These are phyloP conservation scores for Neopestalotiopsis rosae DNA, from an alignment of 2,329 filamentous ascomycete species.

Conservation along the genomic window DNA sequence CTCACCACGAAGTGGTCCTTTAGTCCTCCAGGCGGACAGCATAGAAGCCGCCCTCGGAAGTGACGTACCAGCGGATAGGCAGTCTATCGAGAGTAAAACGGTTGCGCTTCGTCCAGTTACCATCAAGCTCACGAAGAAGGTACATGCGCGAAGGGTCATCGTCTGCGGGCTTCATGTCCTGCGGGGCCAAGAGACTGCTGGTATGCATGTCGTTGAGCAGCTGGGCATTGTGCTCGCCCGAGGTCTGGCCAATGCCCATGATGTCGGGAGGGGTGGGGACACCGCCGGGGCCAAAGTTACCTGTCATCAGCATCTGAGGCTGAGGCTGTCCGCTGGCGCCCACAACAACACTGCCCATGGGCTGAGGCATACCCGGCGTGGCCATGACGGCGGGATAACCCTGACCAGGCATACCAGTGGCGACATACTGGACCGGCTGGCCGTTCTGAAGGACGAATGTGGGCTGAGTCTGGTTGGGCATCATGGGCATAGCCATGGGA, in stretches of 20 bases:
- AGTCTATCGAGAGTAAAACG: conserved; percentile 65
- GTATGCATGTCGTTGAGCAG: conserved; percentile 54
- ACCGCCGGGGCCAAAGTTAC: conserved; percentile 20
- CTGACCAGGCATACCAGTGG: conserved; percentile 15
- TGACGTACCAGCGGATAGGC: conserved; percentile 64
- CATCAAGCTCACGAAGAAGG: conserved; percentile 65
- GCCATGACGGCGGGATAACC: conserved; percentile 5
- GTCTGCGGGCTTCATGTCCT: conserved; percentile 68
- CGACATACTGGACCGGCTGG: conserved; percentile 16
- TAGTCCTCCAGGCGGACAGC: conserved; percentile 58
- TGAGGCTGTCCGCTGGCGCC: background rate
- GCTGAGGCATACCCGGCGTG: conserved; percentile 15
- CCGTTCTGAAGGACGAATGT: background rate
- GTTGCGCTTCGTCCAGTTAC: conserved; percentile 63
- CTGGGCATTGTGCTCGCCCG: conserved; percentile 50
- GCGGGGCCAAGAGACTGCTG: conserved; percentile 59
- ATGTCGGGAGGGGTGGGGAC: conserved; percentile 46
- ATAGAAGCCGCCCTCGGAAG: conserved; percentile 64
- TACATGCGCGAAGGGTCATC: conserved; percentile 66
- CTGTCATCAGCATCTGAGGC: conserved; percentile 15
- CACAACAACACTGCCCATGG: background rate
- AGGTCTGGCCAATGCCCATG: conserved; percentile 57
- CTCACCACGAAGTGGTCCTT: background rate
- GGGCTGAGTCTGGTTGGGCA: background rate
- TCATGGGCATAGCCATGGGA: background rate